These are phyloP conservation scores for Solanum corneliomulleri DNA, from an alignment of 257 asterid species.

Conservation along the genomic window DNA sequence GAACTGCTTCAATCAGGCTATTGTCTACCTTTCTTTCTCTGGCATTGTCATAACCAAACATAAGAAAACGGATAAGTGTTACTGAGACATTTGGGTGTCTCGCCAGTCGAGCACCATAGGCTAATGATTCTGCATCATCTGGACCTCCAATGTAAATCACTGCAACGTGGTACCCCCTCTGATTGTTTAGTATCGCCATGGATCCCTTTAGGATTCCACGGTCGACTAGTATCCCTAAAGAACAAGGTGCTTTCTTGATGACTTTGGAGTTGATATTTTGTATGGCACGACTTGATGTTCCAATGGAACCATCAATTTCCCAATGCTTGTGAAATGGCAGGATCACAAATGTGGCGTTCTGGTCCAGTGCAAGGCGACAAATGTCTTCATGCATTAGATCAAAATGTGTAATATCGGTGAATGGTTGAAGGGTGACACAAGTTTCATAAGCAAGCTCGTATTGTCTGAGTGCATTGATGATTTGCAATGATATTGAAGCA, in stretches of 20 bases:
- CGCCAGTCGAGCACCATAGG: constrained; percentile 57
- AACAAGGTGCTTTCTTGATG: constrained; percentile 53
- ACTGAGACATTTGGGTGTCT: constrained; percentile 39
- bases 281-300: constrained; percentile 24
- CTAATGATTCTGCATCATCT: constrained; percentile 70
- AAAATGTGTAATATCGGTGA: constrained; percentile 37
- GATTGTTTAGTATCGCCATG: constrained; percentile 28
- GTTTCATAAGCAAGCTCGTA: constrained; percentile 43
- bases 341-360: constrained; percentile 37
- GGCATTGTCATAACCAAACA: constrained; percentile 44
- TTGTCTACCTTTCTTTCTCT: constrained; percentile 56
- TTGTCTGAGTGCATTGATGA: constrained; percentile 61
- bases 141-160: constrained; percentile 64
- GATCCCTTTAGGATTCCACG: constrained; percentile 41
- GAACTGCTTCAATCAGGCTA: constrained; percentile 41
- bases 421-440: constrained; percentile 42
- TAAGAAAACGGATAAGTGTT: constrained; percentile 50
- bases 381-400: constrained; percentile 58
- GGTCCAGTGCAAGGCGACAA: constrained; percentile 42
- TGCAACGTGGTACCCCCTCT: constrained; percentile 34
- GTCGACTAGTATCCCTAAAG: constrained; percentile 61
- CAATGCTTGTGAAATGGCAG: constrained; percentile 74
- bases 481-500: constrained; percentile 38
- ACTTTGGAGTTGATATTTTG: constrained; percentile 52
- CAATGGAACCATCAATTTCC: constrained; percentile 72